phyloP scores from a whole-genome alignment of 2,329 filamentous ascomycete species.

The Curvularia spicifera region DNA sequence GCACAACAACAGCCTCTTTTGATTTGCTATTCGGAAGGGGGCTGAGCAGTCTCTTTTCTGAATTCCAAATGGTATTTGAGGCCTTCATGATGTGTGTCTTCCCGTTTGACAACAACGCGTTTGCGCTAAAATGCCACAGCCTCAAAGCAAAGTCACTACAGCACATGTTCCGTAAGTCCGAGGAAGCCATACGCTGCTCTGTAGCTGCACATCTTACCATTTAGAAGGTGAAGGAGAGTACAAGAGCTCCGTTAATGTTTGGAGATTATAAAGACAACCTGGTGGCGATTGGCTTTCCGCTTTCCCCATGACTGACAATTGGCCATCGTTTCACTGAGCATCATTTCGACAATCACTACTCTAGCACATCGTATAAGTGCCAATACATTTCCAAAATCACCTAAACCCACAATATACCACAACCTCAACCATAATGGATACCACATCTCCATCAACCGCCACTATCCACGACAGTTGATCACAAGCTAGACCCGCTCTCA shows the following conservation, averaged over 20 bases:
- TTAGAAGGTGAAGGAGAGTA: neutral
- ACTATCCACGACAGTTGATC: neutral
- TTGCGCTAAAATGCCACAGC: constrained; percentile 5
- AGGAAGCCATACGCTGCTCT: neutral
- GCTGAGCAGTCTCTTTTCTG: neutral
- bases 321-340: neutral
- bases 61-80: neutral
- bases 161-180: neutral
- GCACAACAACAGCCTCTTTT: constrained; percentile 29
- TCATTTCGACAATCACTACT: neutral
- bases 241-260: neutral
- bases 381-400: neutral
- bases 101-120: neutral
- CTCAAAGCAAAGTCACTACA: neutral
- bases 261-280: neutral
- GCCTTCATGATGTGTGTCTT: neutral
- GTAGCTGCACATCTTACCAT: neutral
- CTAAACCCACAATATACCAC: neutral
- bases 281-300: neutral
- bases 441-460: neutral
- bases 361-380: neutral
- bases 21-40: constrained; percentile 11
- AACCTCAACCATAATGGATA: neutral
- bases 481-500: neutral
- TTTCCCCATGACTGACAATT: neutral